These are phyloP conservation scores for Cucurbita maxima DNA, from an alignment of 306 rosid species.

Conservation along the genomic window DNA sequence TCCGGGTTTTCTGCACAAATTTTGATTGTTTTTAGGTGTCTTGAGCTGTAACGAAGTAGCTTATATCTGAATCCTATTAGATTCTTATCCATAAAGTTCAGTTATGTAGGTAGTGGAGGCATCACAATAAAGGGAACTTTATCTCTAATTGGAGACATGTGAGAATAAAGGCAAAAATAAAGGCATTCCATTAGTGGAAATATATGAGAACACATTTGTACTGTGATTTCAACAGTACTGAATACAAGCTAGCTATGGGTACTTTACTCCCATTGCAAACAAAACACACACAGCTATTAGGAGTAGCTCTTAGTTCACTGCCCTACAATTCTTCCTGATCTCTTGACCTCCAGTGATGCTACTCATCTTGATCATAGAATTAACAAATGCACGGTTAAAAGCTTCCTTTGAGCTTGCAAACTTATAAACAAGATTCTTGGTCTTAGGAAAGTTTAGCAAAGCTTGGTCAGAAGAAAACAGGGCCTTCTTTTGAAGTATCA, in stretches of 20 bases:
- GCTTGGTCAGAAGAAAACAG: constrained; percentile 36
- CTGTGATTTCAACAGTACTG: not conserved
- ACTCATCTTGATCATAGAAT: constrained; percentile 32
- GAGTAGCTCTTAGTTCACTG: constrained; percentile 18
- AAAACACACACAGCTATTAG: not conserved
- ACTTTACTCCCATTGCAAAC: not conserved
- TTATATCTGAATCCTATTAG: not conserved
- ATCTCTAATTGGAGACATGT: not conserved
- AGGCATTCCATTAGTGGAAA: not conserved
- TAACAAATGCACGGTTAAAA: constrained; percentile 21
- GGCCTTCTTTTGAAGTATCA: constrained; percentile 25
- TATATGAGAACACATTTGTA: not conserved
- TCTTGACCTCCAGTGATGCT: constrained; percentile 38
- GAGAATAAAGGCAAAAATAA: constrained; percentile 1
- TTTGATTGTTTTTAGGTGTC: not conserved
- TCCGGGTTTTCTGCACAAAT: not conserved
- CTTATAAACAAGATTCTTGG: constrained; percentile 20
- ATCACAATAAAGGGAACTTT: not conserved
- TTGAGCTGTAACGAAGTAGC: not conserved
- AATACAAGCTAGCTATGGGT: not conserved
- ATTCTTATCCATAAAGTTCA: not conserved
- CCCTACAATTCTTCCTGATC: constrained; percentile 41
- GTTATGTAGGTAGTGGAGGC: not conserved
- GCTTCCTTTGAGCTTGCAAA: constrained; percentile 26
- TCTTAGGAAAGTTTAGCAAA: constrained; percentile 22